A percentile compares a stretch with the other conserved stretches of the same genome.
These are phyloP conservation scores for Austroboletus novae-zelandiae DNA, from an alignment of 1,284 basidiomycete species.

Conservation along the genomic window DNA sequence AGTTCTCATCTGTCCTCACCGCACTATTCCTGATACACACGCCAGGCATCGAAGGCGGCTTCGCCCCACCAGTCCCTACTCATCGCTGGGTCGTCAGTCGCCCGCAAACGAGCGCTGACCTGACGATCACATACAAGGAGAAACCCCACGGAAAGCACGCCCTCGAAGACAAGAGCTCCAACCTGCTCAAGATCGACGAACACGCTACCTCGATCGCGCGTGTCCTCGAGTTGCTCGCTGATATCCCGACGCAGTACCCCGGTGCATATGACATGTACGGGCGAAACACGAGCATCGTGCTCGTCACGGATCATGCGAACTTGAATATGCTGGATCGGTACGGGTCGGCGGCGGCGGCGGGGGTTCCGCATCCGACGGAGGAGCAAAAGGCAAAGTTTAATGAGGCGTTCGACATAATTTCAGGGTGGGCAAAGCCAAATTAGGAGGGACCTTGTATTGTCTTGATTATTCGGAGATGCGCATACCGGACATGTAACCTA, in stretches of 20 bases:
- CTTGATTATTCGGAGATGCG: too few species aligned
- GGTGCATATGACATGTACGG: conserved; percentile 71
- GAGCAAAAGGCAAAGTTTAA: conserved; percentile 64
- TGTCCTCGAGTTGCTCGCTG: conserved; percentile 55
- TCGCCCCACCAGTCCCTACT: conserved; percentile 62
- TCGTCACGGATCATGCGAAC: not conserved
- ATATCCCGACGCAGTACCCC: conserved; percentile 49
- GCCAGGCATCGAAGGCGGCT: conserved; percentile 66
- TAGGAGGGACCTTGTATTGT: too few species aligned
- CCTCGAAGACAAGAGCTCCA: conserved; percentile 37
- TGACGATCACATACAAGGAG: conserved; percentile 47
- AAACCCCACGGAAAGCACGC: conserved; percentile 47
- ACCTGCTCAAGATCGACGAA: conserved; percentile 25
- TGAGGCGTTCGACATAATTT: conserved; percentile 65
- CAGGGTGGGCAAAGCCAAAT: conserved; percentile 34
- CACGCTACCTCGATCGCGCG: conserved; percentile 48
- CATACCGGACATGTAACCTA: too few species aligned
- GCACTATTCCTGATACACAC: not conserved
- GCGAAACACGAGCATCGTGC: conserved; percentile 59
- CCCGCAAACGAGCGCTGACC: conserved; percentile 34
- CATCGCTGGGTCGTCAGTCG: conserved; percentile 52
- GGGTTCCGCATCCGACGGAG: conserved; percentile 49
- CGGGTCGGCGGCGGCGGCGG: conserved; percentile 55
- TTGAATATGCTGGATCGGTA: conserved; percentile 28
- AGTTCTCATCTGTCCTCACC: not conserved